Percentiles rank a stretch among this genome's conserved stretches.
Conservation (phyloP, 495 filamentous ascomycete genomes). For the Penicillium fimorum region DNA sequence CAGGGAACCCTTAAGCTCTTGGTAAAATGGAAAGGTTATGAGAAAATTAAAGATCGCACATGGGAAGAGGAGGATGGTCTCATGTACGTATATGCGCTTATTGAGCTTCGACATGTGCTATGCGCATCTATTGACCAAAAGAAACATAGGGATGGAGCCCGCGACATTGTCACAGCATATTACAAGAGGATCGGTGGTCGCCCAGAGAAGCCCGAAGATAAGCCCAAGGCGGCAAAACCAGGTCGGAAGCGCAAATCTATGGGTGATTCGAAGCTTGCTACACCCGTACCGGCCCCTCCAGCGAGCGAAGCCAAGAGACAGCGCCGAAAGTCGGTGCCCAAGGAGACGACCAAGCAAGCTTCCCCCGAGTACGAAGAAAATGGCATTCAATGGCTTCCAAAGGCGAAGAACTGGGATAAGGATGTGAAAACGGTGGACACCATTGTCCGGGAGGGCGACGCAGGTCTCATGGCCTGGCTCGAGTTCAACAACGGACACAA, state of each 20-base stretch:
- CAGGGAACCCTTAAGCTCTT: slow-evolving; percentile 47
- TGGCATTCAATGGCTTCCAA: slow-evolving; percentile 44
- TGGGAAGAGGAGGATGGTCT: slow-evolving; percentile 61
- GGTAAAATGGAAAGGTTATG: slow-evolving; percentile 66
- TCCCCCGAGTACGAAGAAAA: slow-evolving; percentile 13
- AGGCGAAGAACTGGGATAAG: slow-evolving; percentile 56
- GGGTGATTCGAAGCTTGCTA: slow-evolving; percentile 29
- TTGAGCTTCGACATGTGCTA: neutral
- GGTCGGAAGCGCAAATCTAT: slow-evolving; percentile 42
- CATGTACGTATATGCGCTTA: slow-evolving; percentile 29
- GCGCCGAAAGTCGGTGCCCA: slow-evolving; percentile 24
- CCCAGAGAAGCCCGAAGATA: slow-evolving; percentile 35
- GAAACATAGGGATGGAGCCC: slow-evolving; percentile 45
- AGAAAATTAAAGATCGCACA: slow-evolving; percentile 53
- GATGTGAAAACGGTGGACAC: slow-evolving; percentile 56
- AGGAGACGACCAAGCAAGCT: slow-evolving; percentile 14
- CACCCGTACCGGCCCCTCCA: slow-evolving; percentile 16
- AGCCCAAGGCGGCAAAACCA: slow-evolving; percentile 19
- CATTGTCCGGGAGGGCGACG: slow-evolving; percentile 49
- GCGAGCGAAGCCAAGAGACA: slow-evolving; percentile 26
- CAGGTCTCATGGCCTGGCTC: slow-evolving; percentile 49
- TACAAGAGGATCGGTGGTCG: slow-evolving; percentile 56
- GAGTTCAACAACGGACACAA: slow-evolving; percentile 55
- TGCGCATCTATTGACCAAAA: slow-evolving; percentile 14
- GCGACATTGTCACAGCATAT: slow-evolving; percentile 55